Evolutionary conservation across 306 rosid species (phyloP), one percentile per base, ranked within the genome.

Genomic region (Dalbergia cochinchinensis): DNA sequence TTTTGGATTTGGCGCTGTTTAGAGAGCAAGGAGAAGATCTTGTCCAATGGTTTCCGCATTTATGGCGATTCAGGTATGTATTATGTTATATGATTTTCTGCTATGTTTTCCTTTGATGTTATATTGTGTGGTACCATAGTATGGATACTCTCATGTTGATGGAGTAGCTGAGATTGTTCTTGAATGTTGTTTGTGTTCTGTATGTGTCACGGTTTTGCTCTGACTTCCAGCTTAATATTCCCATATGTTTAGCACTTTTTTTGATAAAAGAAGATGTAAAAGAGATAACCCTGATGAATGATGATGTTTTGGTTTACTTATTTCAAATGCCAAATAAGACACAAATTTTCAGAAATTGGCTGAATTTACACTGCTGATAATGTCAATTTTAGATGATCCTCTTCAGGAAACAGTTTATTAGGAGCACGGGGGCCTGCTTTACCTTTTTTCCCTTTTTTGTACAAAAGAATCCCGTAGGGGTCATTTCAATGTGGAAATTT

Each of bases 1-100:
- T 31, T 44, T 80, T 74, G 53, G 75, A 7, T 18, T 60, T 19
- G 51, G 12, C 11, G 9, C 11, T 53, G 53, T 47, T 53, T 35
- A 68, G 53, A 78, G 70, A 22, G 20, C 48, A 31, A 47, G 66
- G 22, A 73, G 74, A 45, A 60, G 79, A 73, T 59, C 63, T 72
- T 81, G 54, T 55, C 51, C 22, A 76, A 54, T 54, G 79, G 63
- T 73, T 41, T 81, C 80, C 76, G 69, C 85, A 64, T 82, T 77
- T 57, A 86, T 86, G 91, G 74, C 76, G n/a, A 67, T 78, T 80
- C 87, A 84, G 35, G 94, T 88, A 83, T 41, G 88, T n/a, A 54
- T 54, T 47, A 10, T 72, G 26, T 45, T 58, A 35, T 60, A 1
- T 35, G 54, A 35, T 50, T 80, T 69, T 70, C 9, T 60, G 53